Base-by-base conservation (phyloP, 495 filamentous ascomycete species). In the Tuber borchii region DNA sequence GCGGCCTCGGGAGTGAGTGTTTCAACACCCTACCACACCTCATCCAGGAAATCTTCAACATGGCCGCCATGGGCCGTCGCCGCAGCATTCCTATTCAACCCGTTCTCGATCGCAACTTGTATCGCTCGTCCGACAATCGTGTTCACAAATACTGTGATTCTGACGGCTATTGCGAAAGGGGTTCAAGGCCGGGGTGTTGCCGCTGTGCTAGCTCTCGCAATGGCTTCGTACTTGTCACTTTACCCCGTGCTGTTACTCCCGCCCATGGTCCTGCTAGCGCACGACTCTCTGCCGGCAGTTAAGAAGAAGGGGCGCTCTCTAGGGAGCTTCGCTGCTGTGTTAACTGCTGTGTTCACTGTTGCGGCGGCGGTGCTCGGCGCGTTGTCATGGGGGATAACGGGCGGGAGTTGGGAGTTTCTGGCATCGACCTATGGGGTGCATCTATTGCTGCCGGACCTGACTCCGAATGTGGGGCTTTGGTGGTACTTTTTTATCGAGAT, bases 401-500 rank as follows among this genome's bases (percentile, higher is more conserved):
- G 90, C 34, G 87, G 88, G 46, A 93, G 92, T 43, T 93, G 91
- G 88, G 90, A 94, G 72, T 98, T 97, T 82, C 84, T 98, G 9
- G 85, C 88, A 3, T 92, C 93, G 17, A 97, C 95, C 1, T 99
- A 99, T 82, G 93, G 94, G 74, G 92, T 97, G 40, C 93, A 95
- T 79, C 87, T 99, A 20, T 89, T 95, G 5, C 89, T 99, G 6
- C 94, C 94, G 1, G 96, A 98, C 84, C 86, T 99, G 68, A 95
- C 95, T 0, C 95, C 95, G 37, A 99, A 98, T 78, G 90, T 96
- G 56, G 95, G 95, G 2, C 87, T 99, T 0, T 99, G 95, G 95
- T 99, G 95, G 95, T 99, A 99, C 85, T 99, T 98, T 85, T 98
- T 99, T 85, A 96, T 95, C 80, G 95, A 99, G 85, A 99, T 99